Evolutionary conservation across 257 asterid genomes (phyloP).

Genomic region (Jacaranda copaia): DNA sequence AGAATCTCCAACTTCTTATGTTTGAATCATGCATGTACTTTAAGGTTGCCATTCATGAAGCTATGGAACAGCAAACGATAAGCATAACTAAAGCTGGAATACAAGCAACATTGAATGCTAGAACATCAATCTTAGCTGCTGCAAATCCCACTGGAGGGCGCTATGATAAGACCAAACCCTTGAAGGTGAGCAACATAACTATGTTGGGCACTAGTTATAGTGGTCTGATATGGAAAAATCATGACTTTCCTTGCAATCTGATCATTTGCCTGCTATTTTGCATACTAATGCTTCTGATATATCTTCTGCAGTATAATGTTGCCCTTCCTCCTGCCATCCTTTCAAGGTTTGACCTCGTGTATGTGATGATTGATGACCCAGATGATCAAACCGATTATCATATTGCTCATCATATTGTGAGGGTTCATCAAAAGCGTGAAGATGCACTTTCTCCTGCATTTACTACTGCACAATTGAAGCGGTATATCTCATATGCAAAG

Average conservation of each 20-base stretch:
- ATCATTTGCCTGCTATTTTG: slow-evolving; percentile 7
- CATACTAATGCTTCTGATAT: slow-evolving; percentile 34
- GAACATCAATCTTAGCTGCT: slow-evolving; percentile 98
- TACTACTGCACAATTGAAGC: slow-evolving; percentile 81
- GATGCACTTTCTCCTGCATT: slow-evolving; percentile 88
- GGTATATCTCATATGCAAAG: slow-evolving; percentile 88
- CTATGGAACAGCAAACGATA: slow-evolving; percentile 99
- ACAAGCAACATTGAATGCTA: slow-evolving; percentile 97
- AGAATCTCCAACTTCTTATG: slow-evolving; percentile 28
- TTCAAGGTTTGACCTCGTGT: slow-evolving; percentile 96
- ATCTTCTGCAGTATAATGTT: slow-evolving; percentile 83
- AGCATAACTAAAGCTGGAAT: slow-evolving; percentile 99
- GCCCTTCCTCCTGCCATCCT: slow-evolving; percentile 99
- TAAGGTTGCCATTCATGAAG: slow-evolving; percentile 99
- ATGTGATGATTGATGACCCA: slow-evolving; percentile 99
- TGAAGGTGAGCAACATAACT: slow-evolving; percentile 63
- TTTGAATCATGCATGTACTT: slow-evolving; percentile 32
- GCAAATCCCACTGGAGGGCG: slow-evolving; percentile 99
- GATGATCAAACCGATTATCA: slow-evolving; percentile 92
- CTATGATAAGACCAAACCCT: slow-evolving; percentile 93
- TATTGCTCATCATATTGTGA: slow-evolving; percentile 94
- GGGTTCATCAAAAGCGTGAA: slow-evolving; percentile 88
- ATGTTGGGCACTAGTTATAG: slow-evolving; percentile 5
- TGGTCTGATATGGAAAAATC: not conserved
- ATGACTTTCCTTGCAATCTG: slow-evolving; percentile 11